phyloP scores from a whole-genome alignment of 2,329 filamentous ascomycete genomes.

The Arthrobotrys iridis region DNA sequence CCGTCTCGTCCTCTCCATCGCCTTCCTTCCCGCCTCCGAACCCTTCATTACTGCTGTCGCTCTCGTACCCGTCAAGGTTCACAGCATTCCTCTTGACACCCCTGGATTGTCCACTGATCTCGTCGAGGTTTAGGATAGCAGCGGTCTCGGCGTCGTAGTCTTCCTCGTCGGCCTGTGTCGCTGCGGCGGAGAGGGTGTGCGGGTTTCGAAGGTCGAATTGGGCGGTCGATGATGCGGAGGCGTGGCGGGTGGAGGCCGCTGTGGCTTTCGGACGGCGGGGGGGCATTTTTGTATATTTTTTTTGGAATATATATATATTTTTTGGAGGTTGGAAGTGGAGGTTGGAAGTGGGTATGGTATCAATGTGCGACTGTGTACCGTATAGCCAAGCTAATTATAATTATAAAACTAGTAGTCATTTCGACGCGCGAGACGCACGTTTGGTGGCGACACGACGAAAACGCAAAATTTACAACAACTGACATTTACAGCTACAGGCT shows the following conservation, averaged over 20 bases:
- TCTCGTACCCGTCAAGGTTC: conserved; percentile 96
- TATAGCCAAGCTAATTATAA: no score
- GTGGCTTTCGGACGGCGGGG: conserved; percentile 41
- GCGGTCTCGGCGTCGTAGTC: conserved; percentile 65
- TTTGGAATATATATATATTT: neutral
- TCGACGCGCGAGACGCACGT: neutral
- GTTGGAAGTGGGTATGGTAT: neutral
- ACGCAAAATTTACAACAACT: neutral
- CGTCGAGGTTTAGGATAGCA: conserved; percentile 85
- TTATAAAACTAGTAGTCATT: no score
- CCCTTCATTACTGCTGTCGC: conserved; percentile 85
- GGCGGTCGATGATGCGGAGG: conserved; percentile 54
- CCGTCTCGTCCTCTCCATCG: conserved; percentile 61
- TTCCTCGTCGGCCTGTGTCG: conserved; percentile 67
- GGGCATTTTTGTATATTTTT: conserved; percentile 4
- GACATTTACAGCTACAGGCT: no score
- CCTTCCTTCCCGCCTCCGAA: conserved; percentile 79
- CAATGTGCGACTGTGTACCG: no score
- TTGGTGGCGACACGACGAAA: neutral
- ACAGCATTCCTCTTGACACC: conserved; percentile 90
- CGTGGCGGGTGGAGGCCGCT: conserved; percentile 39
- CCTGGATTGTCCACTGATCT: conserved; percentile 78
- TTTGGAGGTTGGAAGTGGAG: neutral
- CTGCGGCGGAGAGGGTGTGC: conserved; percentile 81
- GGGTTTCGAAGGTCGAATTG: conserved; percentile 94